Conservation (phyloP, 495 filamentous ascomycete genomes). For the Sordaria brevicollis region DNA sequence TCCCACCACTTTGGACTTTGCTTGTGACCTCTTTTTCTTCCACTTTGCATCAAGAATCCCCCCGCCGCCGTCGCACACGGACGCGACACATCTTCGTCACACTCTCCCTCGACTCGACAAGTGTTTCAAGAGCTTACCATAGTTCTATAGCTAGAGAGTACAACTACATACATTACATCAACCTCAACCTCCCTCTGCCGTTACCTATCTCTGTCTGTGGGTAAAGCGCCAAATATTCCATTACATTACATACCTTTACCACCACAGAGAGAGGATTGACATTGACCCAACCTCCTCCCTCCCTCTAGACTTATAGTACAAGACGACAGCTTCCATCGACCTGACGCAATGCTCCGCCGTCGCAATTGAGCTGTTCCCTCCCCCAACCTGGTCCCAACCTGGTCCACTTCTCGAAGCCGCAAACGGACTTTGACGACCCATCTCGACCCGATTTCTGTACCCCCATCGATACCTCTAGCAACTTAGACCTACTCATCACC, state of each 20-base stretch:
- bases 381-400: not conserved
- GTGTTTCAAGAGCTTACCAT: not conserved
- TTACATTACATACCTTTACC: too few relatives aligned
- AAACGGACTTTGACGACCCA: not conserved
- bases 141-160: too few relatives aligned
- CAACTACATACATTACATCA: too few relatives aligned
- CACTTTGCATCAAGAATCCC: not conserved
- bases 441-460: too few relatives aligned
- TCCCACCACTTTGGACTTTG: not conserved
- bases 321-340: not conserved
- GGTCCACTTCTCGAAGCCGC: not conserved
- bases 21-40: not conserved
- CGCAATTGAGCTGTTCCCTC: not conserved
- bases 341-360: not conserved
- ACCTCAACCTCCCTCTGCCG: not conserved
- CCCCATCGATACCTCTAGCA: slow-evolving; percentile 1
- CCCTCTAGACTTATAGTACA: not conserved
- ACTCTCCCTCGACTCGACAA: not conserved
- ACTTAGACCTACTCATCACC: slow-evolving; percentile 13
- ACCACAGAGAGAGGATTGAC: not conserved
- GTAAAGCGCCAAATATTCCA: not conserved
- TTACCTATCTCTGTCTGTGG: not conserved
- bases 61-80: not conserved
- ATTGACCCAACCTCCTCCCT: not conserved
- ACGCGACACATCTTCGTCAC: not conserved